These are phyloP conservation scores for Begonia peltatifolia DNA, from an alignment of 306 rosid species.

Conservation along the genomic window DNA sequence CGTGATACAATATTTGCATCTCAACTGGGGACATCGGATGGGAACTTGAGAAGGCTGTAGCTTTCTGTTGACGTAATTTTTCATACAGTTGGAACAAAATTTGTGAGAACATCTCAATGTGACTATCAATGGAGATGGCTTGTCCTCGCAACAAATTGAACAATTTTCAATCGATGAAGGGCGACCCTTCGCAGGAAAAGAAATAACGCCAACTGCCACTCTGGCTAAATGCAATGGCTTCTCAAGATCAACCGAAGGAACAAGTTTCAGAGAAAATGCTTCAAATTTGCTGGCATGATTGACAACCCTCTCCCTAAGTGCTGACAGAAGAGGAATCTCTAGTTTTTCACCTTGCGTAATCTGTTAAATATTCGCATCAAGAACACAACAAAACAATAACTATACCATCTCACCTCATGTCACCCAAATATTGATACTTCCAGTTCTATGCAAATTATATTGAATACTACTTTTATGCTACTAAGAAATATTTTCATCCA, in stretches of 20 bases:
- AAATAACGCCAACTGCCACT: constrained; percentile 75
- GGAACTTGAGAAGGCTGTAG: constrained; percentile 67
- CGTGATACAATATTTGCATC: constrained; percentile 67
- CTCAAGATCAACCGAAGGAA: constrained; percentile 47
- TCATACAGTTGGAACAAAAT: constrained; percentile 83
- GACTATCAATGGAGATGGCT: constrained; percentile 54
- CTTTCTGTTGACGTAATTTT: constrained; percentile 55
- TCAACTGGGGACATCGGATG: constrained; percentile 64
- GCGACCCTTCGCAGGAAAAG: constrained; percentile 38
- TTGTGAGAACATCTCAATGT: constrained; percentile 84
- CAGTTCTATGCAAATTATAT: too few relatives aligned
- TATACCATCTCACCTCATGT: too few relatives aligned
- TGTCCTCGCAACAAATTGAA: constrained; percentile 83
- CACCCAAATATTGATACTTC: too few relatives aligned
- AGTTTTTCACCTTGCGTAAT: constrained; percentile 36
- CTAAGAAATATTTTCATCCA: too few relatives aligned
- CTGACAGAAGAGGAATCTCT: constrained; percentile 55
- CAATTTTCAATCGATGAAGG: constrained; percentile 50
- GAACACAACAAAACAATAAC: too few relatives aligned
- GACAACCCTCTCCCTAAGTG: constrained; percentile 68
- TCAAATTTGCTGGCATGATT: constrained; percentile 59
- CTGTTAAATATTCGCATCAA: constrained; percentile 29
- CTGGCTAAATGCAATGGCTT: constrained; percentile 65
- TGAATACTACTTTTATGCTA: too few relatives aligned
- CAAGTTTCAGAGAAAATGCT: constrained; percentile 50